Base-by-base conservation (phyloP, 139 green algal genomes). In the Chlorella sorokiniana region DNA sequence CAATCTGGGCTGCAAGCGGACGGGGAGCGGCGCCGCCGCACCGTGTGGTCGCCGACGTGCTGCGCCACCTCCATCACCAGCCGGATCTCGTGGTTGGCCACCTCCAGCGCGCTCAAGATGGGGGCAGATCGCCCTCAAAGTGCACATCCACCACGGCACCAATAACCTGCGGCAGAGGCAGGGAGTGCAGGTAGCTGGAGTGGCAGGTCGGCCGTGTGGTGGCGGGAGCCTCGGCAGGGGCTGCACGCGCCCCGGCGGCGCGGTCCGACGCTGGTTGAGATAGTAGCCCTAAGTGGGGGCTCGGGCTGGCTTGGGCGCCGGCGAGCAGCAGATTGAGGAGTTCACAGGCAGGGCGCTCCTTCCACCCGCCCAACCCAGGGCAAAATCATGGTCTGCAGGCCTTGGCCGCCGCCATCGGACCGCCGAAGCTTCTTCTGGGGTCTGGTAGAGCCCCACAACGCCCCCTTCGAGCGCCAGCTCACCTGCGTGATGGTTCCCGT, bases 41-140 rank as follows among this genome's bases (percentile, higher is more conserved):
- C 81, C 37, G 94, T 98, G 89, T 98, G 98, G 85, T 99, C 96
- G 54, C 97, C 97, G 78, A 98, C 85, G 88, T 99, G 97, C 91
- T 98, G 94, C 3, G 97, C 93, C 3, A 99, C 97, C 90, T 99
- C 97, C 44, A 99, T 87, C 38, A 99, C 97, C 35, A 99, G 89
- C 44, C 97, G 91, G 35, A 98, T 88, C 61, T 93, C 88, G 85
- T 95, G 90, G 48, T 88, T 89, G 68, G 94, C 69, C 33, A 98
- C 96, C 88, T 98, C 97, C 82, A 99, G 90, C 3, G 94, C 88
- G 25, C 79, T 93, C 76, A 97, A 85, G 82, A 99, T 99, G 44
- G 90, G 16, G 97, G 97, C 63, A 99, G 91, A 56, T 97, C 90
- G 82, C 94, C 95, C 35, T 95, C 93, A 81, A 99, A 99, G 72